Evolutionary conservation across 2,329 filamentous ascomycete species (phyloP), one percentile per base, ranked within the genome.

Genomic region (Daldinia sp.): DNA sequence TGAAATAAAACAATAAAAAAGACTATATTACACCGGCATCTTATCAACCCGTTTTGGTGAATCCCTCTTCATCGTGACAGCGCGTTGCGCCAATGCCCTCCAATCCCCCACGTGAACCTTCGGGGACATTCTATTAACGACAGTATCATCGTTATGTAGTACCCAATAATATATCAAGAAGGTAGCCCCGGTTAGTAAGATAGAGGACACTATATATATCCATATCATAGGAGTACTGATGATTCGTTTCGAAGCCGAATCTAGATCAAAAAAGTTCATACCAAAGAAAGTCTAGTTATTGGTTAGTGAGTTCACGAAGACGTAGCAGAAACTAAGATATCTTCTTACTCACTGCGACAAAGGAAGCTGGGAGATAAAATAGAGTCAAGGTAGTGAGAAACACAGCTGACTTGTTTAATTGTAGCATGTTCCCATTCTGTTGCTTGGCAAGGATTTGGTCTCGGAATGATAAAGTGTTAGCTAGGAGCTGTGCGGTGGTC

Each of bases 261-360:
- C 72, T 61, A 77, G 68, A 19, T 71, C 72, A 47, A 79, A 79
- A 51, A 79, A 76, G 65, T 78, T 79, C 77, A 79, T 79, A 1
- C 77, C 77, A 54, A 79, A 77, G 43, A 79, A 73, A 1, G 77
- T 76, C 65, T 67, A 75, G 76, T 27, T 19, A 15, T 13, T 13
- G 7, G 37, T 64, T 7, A 43, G 15, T 50, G n/a, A 1, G 13
- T 23, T 19, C 1, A n/a, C 17, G 4, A n/a, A 30, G 39, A 27
- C 39, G 27, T 4, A n/a, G 10, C 19, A 21, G 4, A 27, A 4
- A 5, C 3, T 45, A 3, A 23, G 11, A 15, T 35, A 5, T 27
- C 10, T 39, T 15, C 53, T 29, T 21, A 72, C 74, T 70, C 68
- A 78, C 77, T 5, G 74, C 75, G 2, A 77, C 72, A 55, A 78